Evolutionary conservation across 495 filamentous ascomycete species (phyloP).

Genomic region (Talaromyces stipitatus): DNA sequence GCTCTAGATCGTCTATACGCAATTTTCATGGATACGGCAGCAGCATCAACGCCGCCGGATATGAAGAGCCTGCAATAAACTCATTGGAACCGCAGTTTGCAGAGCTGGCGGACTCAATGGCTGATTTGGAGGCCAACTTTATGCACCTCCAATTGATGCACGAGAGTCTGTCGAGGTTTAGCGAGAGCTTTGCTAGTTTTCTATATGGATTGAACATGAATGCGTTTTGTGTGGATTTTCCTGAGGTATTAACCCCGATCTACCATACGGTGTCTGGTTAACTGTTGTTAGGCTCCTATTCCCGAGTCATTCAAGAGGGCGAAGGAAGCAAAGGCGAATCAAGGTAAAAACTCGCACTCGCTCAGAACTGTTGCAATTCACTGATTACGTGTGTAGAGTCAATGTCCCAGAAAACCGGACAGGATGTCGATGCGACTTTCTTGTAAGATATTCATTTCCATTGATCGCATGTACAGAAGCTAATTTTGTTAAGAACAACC

Average conservation of each 20-base stretch:
- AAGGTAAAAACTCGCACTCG: constrained; percentile 21
- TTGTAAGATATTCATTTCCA: constrained; percentile 49
- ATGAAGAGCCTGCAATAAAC: constrained; percentile 68
- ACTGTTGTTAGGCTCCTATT: constrained; percentile 49
- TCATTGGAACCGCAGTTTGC: constrained; percentile 81
- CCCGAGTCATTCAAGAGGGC: constrained; percentile 67
- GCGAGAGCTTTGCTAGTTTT: constrained; percentile 92
- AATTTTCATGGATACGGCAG: constrained; percentile 52
- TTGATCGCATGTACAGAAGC: neutral
- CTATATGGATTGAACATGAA: constrained; percentile 97
- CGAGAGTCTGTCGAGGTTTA: constrained; percentile 88
- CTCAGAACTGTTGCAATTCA: neutral
- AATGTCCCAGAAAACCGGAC: constrained; percentile 10
- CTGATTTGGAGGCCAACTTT: constrained; percentile 93
- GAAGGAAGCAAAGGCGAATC: constrained; percentile 44
- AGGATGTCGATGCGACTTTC: constrained; percentile 74
- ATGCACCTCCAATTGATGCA: constrained; percentile 97
- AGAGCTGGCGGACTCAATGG: constrained; percentile 89
- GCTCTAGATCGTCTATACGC: constrained; percentile 80
- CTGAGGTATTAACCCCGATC: constrained; percentile 54
- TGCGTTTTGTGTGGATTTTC: constrained; percentile 97
- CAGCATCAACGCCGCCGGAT: constrained; percentile 28
- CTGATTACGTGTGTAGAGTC: neutral
- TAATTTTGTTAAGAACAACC: constrained; percentile 57
- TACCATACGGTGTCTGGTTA: constrained; percentile 3